These are phyloP conservation scores for Dillenia suffruticosa DNA, from an alignment of 164 flowering plant genomes.

Conservation along the genomic window DNA sequence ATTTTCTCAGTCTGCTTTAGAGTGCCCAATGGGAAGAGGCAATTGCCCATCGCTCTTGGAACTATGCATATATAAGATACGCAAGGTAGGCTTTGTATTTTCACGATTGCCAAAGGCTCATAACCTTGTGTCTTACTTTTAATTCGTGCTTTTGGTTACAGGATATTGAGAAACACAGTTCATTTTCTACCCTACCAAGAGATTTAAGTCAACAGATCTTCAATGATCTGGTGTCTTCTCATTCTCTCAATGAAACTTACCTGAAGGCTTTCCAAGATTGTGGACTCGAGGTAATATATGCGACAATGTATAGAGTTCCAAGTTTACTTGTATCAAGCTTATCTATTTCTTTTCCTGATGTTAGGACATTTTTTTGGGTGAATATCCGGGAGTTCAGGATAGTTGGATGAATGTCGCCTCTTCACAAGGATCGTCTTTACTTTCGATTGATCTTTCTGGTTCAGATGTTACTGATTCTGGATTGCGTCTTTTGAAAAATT, in stretches of 20 bases:
- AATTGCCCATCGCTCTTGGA: constrained; percentile 78
- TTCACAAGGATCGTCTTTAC: constrained; percentile 80
- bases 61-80: constrained; percentile 54
- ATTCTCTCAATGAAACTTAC: constrained; percentile 36
- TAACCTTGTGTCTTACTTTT: neutral
- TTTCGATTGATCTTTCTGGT: constrained; percentile 78
- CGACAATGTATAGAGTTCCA: neutral
- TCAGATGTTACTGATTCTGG: constrained; percentile 84
- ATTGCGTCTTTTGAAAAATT: constrained; percentile 46
- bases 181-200: constrained; percentile 75
- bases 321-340: neutral
- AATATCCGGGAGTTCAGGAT: constrained; percentile 73
- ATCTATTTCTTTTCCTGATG: constrained; percentile 6
- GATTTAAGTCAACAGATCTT: constrained; percentile 87
- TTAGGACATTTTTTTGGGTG: constrained; percentile 83
- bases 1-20: constrained; percentile 31
- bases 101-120: neutral
- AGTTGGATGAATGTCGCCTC: constrained; percentile 84
- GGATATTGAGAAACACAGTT: constrained; percentile 49
- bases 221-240: constrained; percentile 63
- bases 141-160: constrained; percentile 16
- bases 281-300: constrained; percentile 63
- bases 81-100: constrained; percentile 42
- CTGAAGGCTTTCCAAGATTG: constrained; percentile 86
- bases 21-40: constrained; percentile 25